A percentile compares a stretch with the other conserved stretches of the same genome.
Conservation (phyloP, 495 filamentous ascomycete genomes). For the Cercophora sp. region DNA sequence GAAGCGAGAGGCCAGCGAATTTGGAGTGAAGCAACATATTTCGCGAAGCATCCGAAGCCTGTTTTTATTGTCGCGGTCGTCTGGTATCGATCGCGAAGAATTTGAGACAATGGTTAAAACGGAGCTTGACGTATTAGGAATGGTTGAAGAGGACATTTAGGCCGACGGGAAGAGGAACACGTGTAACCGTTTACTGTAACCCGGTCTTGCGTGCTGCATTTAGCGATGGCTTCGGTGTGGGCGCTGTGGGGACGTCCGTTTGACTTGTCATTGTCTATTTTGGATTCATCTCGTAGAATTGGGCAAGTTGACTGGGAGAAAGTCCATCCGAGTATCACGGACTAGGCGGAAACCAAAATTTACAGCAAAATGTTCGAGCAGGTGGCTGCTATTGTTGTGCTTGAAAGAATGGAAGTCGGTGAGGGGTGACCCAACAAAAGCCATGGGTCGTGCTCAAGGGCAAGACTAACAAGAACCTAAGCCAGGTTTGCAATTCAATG, state of each 20-base stretch:
- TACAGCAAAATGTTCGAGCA: too few relatives aligned
- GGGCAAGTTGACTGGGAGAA: neutral
- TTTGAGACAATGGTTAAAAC: slow-evolving; percentile 77
- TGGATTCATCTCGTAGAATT: neutral
- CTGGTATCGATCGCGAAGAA: slow-evolving; percentile 77
- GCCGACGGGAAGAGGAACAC: too few relatives aligned
- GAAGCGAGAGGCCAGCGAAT: slow-evolving; percentile 63
- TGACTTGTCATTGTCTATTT: too few relatives aligned
- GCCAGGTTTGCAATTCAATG: too few relatives aligned
- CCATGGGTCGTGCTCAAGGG: neutral
- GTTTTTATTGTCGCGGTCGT: slow-evolving; percentile 71
- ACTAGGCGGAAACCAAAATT: too few relatives aligned
- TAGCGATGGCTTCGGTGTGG: neutral
- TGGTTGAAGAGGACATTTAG: slow-evolving; percentile 64
- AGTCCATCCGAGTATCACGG: too few relatives aligned
- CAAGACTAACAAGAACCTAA: neutral
- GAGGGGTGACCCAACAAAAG: neutral
- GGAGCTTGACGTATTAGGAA: slow-evolving; percentile 71
- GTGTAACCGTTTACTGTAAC: too few relatives aligned
- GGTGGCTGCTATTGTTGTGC: too few relatives aligned
- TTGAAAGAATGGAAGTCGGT: too few relatives aligned
- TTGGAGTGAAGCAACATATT: slow-evolving; percentile 86
- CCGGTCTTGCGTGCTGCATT: too few relatives aligned
- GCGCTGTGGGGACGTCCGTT: slow-evolving; percentile 8
- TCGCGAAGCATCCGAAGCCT: slow-evolving; percentile 83